Base-by-base conservation (phyloP, 2,329 filamentous ascomycete genomes). In the Volutella citrinella region DNA sequence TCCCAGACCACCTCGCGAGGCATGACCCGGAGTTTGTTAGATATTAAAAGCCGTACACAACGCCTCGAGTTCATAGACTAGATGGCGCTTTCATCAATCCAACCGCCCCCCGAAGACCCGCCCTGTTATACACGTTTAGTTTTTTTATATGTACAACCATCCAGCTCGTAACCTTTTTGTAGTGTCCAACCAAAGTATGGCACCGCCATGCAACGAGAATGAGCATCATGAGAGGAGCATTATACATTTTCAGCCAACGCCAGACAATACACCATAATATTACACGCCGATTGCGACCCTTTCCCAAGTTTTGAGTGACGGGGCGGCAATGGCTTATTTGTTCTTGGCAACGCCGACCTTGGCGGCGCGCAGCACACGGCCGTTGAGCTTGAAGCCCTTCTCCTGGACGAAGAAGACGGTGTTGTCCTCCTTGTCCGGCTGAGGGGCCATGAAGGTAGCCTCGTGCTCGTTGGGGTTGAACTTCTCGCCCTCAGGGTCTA, bases 341-440 rank as follows among this genome's bases (percentile, higher is more conserved):
- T 93, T 95, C 78, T 93, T 95, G 48, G 95, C 90, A 38, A 96
- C 89, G 58, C 91, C 90, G 46, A 97, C 91, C 77, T 97, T 95
- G 59, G 91, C 88, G 45, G 91, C 88, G 63, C 93, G 80, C 55
- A 98, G 67, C 37, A 95, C 76, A 42, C 93, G 76, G 40, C 91
- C 90, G 61, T 98, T 97, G 46, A 97, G 78, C 66, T 80, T 81
- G 73, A 95, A 98, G 34, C 93, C 93, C 75, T 95, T 97, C 66
- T 87, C 87, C 74, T 97, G 91, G 30, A 88, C 88, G 61, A 84
- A 81, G 70, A 97, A 93, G 56, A 96, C 87, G 36, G 81, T 85
- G 52, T 87, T 88, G 56, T 97, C 81, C 64, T 95, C 85, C 74
- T 95, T 94, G 50, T 80, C 89, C 33, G 82, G 76, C 70, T 88